Base-by-base conservation (phyloP, 305 asterid genomes). In the Fraxinus dipetala region DNA sequence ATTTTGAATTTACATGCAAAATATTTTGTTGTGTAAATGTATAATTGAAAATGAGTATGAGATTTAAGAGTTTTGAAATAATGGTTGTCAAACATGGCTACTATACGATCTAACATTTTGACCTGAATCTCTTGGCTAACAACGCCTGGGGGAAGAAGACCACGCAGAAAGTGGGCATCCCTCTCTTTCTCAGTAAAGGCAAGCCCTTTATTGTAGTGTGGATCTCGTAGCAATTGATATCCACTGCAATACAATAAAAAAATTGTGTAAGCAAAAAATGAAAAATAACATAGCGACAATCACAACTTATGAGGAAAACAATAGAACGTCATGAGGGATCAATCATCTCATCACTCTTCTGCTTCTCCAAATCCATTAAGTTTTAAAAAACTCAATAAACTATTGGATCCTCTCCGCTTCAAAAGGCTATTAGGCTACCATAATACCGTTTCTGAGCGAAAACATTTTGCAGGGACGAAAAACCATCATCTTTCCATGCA, bases 131-230 rank as follows among this genome's bases (percentile, higher is more conserved):
- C 88, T 10, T 88, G 91, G 81, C 65, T 54, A 70, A 86, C 59
- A 54, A 88, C 82, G 63, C 83, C 91, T 0, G 92, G 91, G 73
- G 92, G 92, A 61, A 88, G 89, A 86, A 89, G 92, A 76, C 92
- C 92, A 69, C 90, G 83, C 69, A 89, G 85, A 85, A 80, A 86
- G 84, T 89, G 92, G 1, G 91, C 86, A 85, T 88, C 92, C 85
- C 88, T 88, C 78, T 89, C 92, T 82, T 79, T 89, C 82, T 89
- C 91, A 14, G 83, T 83, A 48, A 89, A 89, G 51, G 91, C 91
- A 82, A 89, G 90, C 70, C 92, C 92, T 85, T 89, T 89, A 82
- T 89, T 89, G 81, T 85, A 84, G 81, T 88, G 91, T 26, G 92
- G 92, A 84, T 88, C 90, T 14, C 91, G 89, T 90, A 89, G 78